A percentile compares a stretch with the other conserved stretches of the same genome.
These are phyloP conservation scores for Microcyclospora pomicola DNA, from an alignment of 2,329 filamentous ascomycete species.

Conservation along the genomic window DNA sequence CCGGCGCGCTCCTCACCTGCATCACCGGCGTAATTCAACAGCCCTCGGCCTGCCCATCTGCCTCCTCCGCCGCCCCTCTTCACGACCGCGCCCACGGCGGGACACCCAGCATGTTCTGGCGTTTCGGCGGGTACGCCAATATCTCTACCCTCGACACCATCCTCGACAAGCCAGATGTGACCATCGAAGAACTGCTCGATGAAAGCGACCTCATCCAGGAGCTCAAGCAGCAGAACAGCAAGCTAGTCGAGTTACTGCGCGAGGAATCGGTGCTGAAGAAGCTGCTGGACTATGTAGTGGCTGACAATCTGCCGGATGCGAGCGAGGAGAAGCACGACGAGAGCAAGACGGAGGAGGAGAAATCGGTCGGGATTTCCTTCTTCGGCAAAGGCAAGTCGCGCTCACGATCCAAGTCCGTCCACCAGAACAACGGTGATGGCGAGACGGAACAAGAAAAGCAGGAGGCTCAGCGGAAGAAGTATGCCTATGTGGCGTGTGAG, in stretches of 20 bases:
- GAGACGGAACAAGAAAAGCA: slow-evolving; percentile 51
- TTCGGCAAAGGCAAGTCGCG: slow-evolving; percentile 32
- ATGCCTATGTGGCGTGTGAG: slow-evolving; percentile 86
- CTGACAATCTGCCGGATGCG: slow-evolving; percentile 43
- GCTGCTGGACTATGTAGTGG: slow-evolving; percentile 82
- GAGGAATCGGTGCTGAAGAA: slow-evolving; percentile 73
- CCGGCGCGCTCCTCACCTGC: not conserved
- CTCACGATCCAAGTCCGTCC: slow-evolving; percentile 30
- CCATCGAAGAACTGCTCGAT: slow-evolving; percentile 87
- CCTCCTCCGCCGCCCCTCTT: not conserved
- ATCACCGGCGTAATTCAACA: slow-evolving; percentile 8
- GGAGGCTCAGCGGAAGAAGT: slow-evolving; percentile 84
- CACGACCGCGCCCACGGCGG: not conserved
- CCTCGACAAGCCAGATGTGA: slow-evolving; percentile 88
- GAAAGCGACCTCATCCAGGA: slow-evolving; percentile 95
- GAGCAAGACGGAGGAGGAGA: slow-evolving; percentile 39
- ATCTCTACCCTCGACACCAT: slow-evolving; percentile 93
- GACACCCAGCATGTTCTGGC: slow-evolving; percentile 83
- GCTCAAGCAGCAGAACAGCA: slow-evolving; percentile 94
- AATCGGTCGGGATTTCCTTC: slow-evolving; percentile 28
- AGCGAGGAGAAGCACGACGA: slow-evolving; percentile 13
- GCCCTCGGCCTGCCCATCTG: slow-evolving; percentile 2
- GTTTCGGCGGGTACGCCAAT: slow-evolving; percentile 97
- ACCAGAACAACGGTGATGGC: slow-evolving; percentile 24
- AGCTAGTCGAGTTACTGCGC: slow-evolving; percentile 89